A percentile compares a stretch with the other conserved stretches of the same genome.
These are phyloP conservation scores for Priceomyces castillae DNA, from an alignment of 805 yeast genomes.

Conservation along the genomic window DNA sequence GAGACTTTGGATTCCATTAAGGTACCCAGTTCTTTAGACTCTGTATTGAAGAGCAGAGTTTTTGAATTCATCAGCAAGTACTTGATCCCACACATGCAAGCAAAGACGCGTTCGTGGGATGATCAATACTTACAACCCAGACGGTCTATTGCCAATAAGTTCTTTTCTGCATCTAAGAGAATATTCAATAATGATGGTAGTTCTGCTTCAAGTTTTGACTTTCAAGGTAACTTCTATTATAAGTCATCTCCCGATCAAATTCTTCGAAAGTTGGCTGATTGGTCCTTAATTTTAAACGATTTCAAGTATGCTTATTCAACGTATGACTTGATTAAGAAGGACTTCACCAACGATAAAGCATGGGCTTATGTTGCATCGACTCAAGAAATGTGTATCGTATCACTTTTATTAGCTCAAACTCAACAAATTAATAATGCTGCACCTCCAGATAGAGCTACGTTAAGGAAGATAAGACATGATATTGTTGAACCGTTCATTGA, in stretches of 20 bases:
- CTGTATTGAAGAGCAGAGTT: constrained; percentile 36
- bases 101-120: constrained; percentile 78
- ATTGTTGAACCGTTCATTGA: constrained; percentile 62
- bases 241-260: constrained; percentile 67
- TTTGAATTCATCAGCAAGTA: constrained; percentile 48
- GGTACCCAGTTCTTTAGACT: constrained; percentile 39
- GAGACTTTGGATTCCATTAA: constrained; percentile 14
- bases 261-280: constrained; percentile 82
- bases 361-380: constrained; percentile 78
- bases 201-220: constrained; percentile 38
- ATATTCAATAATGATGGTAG: constrained; percentile 40
- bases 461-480: constrained; percentile 50
- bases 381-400: constrained; percentile 84
- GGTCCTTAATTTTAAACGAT: constrained; percentile 89
- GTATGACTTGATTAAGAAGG: constrained; percentile 79
- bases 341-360: constrained; percentile 71
- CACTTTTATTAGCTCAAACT: constrained; percentile 61
- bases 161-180: constrained; percentile 63
- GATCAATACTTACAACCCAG: constrained; percentile 77
- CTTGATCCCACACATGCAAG: constrained; percentile 81
- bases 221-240: constrained; percentile 55
- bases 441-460: constrained; percentile 37
- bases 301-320: constrained; percentile 79
- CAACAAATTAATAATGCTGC: constrained; percentile 35
- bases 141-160: constrained; percentile 69